A percentile compares a stretch with the other conserved stretches of the same genome.
phyloP scores from a whole-genome alignment of 306 rosid species.

The Gleditsia sinensis region DNA sequence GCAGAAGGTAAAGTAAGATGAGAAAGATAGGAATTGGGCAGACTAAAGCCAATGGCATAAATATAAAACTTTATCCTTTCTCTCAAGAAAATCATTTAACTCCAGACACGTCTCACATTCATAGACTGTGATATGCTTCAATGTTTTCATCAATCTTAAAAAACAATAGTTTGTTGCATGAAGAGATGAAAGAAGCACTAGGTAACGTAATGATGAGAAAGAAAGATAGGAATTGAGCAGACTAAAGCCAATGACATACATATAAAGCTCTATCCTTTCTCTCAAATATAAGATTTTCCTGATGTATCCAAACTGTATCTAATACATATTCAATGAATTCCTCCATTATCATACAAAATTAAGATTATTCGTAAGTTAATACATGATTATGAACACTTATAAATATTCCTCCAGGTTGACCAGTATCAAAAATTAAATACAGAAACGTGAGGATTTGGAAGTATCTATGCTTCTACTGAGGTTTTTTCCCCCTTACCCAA shows the following conservation, averaged over 20 bases:
- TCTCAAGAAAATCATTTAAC: not conserved
- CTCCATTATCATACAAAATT: not conserved
- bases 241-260: not conserved
- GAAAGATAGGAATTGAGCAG: conserved; percentile 8
- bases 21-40: no score
- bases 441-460: not conserved
- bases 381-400: not conserved
- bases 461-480: not conserved
- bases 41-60: no score
- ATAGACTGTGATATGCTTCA: not conserved
- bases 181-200: not conserved
- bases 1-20: no score
- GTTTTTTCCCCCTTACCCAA: not conserved
- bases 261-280: not conserved
- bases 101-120: not conserved
- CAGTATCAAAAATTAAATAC: not conserved
- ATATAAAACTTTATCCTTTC: no score
- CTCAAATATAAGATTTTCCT: conserved; percentile 1
- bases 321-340: not conserved
- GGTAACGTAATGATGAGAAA: conserved; percentile 1
- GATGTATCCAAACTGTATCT: not conserved
- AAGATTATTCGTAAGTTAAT: not conserved
- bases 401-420: not conserved
- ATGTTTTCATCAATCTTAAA: not conserved
- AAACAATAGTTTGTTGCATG: conserved; percentile 1